phyloP scores from a whole-genome alignment of 805 yeast species.

The Suhomyces kilbournensis region DNA sequence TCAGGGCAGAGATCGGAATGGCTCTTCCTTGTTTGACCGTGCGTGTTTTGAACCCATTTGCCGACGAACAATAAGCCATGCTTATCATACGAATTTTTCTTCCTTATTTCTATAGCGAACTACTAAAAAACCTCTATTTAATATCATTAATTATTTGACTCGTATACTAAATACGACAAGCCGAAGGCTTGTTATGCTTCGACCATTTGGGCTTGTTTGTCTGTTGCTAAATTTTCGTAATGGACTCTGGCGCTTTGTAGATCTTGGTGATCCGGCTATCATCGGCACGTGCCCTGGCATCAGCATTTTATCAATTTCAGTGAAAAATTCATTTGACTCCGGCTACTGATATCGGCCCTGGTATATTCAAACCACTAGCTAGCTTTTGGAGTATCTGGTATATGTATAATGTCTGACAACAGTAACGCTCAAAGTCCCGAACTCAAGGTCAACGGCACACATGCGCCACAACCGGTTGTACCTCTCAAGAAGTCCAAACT shows the following conservation, averaged over 20 bases:
- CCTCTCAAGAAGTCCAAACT: slow-evolving; percentile 12
- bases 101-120: neutral
- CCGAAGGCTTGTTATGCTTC: too few relatives aligned
- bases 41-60: slow-evolving; percentile 85
- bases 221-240: too few relatives aligned
- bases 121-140: neutral
- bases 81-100: neutral
- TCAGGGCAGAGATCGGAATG: slow-evolving; percentile 92
- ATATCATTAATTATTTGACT: neutral
- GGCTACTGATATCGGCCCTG: neutral
- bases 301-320: neutral
- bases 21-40: slow-evolving; percentile 94
- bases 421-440: neutral
- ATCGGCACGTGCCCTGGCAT: neutral
- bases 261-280: neutral
- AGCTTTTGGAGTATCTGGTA: neutral
- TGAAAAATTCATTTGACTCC: neutral
- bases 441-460: slow-evolving; percentile 15
- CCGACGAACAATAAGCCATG: slow-evolving; percentile 13
- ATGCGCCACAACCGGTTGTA: slow-evolving; percentile 16
- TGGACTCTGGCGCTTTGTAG: too few relatives aligned
- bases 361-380: neutral
- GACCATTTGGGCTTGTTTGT: too few relatives aligned
- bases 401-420: neutral
- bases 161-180: neutral